These are phyloP conservation scores for Erodium moschatum DNA, from an alignment of 441 rosid species.

Conservation along the genomic window DNA sequence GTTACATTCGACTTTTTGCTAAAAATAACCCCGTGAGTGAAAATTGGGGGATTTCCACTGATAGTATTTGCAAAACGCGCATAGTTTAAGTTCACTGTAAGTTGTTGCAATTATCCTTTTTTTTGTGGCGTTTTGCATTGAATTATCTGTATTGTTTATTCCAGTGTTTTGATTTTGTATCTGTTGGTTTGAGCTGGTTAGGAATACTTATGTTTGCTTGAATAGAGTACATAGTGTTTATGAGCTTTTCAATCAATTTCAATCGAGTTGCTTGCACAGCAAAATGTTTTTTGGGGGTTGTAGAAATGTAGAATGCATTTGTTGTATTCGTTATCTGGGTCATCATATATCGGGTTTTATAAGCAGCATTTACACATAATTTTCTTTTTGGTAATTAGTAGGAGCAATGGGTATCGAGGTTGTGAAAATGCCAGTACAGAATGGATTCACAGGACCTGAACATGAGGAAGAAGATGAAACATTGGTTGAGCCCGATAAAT, in stretches of 20 bases:
- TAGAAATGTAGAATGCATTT: background rate
- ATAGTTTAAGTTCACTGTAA: too few species aligned
- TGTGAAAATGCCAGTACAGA: conserved; percentile 35
- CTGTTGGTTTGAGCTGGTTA: background rate
- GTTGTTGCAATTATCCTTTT: too few species aligned
- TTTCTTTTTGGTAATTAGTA: too few species aligned
- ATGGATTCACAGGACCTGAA: conserved; percentile 29
- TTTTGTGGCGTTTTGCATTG: background rate
- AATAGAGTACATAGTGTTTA: background rate
- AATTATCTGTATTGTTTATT: background rate
- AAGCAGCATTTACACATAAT: background rate
- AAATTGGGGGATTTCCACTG: too few species aligned
- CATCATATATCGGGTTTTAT: too few species aligned
- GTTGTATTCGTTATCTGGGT: too few species aligned
- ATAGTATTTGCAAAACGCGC: too few species aligned
- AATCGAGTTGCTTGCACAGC: background rate
- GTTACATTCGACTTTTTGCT: too few species aligned
- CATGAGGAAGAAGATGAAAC: conserved; percentile 37
- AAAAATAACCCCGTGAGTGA: too few species aligned
- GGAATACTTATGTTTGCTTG: background rate
- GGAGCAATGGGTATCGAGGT: conserved; percentile 54
- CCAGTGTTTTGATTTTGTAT: background rate
- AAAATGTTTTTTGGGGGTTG: background rate
- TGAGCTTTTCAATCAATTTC: background rate
- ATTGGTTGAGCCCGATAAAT: conserved; percentile 32